phyloP scores from a whole-genome alignment of 2,329 filamentous ascomycete genomes.

The Cercospora citrullina region DNA sequence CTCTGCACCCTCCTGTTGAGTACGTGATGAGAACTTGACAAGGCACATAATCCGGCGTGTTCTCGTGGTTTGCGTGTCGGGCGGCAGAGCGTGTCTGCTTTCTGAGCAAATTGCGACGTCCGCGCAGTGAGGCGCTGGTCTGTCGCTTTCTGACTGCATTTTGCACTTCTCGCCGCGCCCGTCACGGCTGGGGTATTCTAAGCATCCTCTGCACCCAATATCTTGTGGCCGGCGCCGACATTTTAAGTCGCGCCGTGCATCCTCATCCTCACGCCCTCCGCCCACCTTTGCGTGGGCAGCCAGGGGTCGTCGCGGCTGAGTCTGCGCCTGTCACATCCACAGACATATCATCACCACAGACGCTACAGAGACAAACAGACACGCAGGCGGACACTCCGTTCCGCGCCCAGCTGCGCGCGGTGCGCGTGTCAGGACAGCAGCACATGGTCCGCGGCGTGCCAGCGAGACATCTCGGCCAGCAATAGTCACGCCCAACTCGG shows the following conservation, averaged over 20 bases:
- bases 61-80: conserved; percentile 21
- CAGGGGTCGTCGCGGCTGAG: conserved; percentile 15
- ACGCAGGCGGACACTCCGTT: conserved; percentile 4
- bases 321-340: conserved; percentile 6
- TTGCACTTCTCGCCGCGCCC: conserved; percentile 19
- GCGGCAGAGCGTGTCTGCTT: conserved; percentile 22
- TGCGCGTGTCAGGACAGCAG: conserved; percentile 4
- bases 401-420: conserved; percentile 2
- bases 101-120: conserved; percentile 27
- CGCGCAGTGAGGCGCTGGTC: conserved; percentile 10
- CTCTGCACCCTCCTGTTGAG: conserved; percentile 18
- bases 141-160: conserved; percentile 19
- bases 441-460: conserved; percentile 15
- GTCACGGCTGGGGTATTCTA: conserved; percentile 18
- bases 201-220: conserved; percentile 16
- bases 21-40: conserved; percentile 29
- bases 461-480: conserved; percentile 14
- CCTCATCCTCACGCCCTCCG: conserved; percentile 13
- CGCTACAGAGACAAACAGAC: conserved; percentile 1
- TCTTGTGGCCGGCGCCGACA: conserved; percentile 22
- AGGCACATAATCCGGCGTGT: conserved; percentile 23
- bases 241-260: conserved; percentile 30
- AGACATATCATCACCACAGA: conserved; percentile 1
- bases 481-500: conserved; percentile 13
- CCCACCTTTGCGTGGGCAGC: conserved; percentile 17